Percentiles rank a stretch among this genome's conserved stretches.
Evolutionary conservation across 805 yeast species (phyloP).

Genomic region (Peterozyma toletana): DNA sequence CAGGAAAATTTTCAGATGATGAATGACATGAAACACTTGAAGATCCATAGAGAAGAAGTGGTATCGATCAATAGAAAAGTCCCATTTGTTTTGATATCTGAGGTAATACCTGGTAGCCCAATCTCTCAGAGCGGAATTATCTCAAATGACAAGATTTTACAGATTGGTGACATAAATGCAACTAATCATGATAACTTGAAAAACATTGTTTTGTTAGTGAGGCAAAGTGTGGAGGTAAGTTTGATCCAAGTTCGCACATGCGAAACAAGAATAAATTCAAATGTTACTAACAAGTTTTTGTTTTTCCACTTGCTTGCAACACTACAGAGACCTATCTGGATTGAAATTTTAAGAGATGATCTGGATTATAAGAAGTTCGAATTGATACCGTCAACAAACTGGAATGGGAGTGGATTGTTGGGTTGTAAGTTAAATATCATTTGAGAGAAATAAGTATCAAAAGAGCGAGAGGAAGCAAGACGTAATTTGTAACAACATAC

Average conservation of each 20-base stretch:
- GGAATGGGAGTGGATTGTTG: constrained; percentile 64
- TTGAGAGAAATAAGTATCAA: constrained; percentile 12
- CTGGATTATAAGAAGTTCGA: not conserved
- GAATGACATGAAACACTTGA: not conserved
- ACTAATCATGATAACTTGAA: constrained; percentile 46
- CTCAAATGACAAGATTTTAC: constrained; percentile 45
- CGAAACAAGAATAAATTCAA: not conserved
- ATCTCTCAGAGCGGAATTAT: constrained; percentile 44
- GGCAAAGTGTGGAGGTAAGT: constrained; percentile 27
- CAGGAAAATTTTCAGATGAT: constrained; percentile 24
- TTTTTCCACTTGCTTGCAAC: too few relatives aligned
- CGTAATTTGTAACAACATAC: too few relatives aligned
- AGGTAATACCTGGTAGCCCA: constrained; percentile 49
- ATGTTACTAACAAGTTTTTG: not conserved
- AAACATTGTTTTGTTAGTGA: constrained; percentile 36
- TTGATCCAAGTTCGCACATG: not conserved
- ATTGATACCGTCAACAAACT: constrained; percentile 40
- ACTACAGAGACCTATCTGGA: too few relatives aligned
- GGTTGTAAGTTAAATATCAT: constrained; percentile 55
- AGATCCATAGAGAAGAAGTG: not conserved
- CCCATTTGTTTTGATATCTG: constrained; percentile 51
- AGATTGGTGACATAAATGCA: constrained; percentile 48
- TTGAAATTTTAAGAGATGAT: constrained; percentile 10
- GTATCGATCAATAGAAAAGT: constrained; percentile 10
- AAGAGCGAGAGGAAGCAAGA: not conserved